These are phyloP conservation scores for Acanthamoeba castellanii DNA, from an alignment of 208 protist species.

Conservation along the genomic window DNA sequence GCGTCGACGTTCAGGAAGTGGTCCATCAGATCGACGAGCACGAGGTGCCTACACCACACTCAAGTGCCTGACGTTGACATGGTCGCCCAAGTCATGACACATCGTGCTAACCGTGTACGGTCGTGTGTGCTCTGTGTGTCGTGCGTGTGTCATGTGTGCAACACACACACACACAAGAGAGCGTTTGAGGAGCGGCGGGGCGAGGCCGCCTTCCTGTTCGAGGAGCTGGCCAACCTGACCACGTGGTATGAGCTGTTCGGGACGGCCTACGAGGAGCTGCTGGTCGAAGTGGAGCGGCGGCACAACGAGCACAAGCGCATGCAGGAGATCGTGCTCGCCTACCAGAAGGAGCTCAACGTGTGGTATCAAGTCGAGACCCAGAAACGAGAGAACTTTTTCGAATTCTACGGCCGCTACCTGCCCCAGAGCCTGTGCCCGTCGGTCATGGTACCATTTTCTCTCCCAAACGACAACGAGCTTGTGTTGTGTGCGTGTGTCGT, in stretches of 20 bases:
- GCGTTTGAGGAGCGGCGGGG: conserved; percentile 19
- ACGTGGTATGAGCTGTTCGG: conserved; percentile 65
- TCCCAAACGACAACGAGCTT: not conserved
- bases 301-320: conserved; percentile 35
- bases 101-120: not conserved
- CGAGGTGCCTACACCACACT: not conserved
- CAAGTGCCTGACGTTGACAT: too few species aligned
- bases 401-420: conserved; percentile 14
- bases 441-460: not conserved
- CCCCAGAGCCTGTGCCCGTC: not conserved
- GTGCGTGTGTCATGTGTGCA: not conserved
- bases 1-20: not conserved
- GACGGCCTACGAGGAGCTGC: conserved; percentile 53
- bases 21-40: conserved; percentile 13
- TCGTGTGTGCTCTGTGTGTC: not conserved
- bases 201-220: conserved; percentile 12
- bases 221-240: conserved; percentile 58
- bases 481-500: not conserved
- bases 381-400: conserved; percentile 27
- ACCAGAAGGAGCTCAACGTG: conserved; percentile 59
- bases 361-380: conserved; percentile 37
- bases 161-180: not conserved
- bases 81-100: not conserved
- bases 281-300: conserved; percentile 46
- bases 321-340: conserved; percentile 12